Evolutionary conservation across 176 grass and related monocot species (phyloP).

Genomic region (Zea luxurians): DNA sequence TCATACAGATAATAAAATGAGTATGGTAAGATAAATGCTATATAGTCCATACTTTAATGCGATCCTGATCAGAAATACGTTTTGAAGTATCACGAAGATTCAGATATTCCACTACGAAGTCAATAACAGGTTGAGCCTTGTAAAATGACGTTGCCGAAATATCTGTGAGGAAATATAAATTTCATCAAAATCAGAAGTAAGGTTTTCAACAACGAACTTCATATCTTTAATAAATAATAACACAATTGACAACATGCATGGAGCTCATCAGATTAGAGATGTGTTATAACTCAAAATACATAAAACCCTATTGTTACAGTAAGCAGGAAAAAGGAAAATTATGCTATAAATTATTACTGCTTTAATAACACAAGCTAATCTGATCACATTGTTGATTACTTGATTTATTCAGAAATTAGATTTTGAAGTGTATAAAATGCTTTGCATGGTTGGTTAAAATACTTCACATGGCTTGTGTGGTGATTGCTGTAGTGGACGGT

Average conservation of each 20-base stretch:
- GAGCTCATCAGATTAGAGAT: neutral
- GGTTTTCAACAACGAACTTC: neutral
- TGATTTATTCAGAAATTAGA: neutral
- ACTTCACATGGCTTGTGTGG: no score
- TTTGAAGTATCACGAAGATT: constrained; percentile 39
- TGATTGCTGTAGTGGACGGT: no score
- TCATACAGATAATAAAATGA: neutral
- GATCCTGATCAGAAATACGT: constrained; percentile 49
- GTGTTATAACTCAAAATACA: neutral
- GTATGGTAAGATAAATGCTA: neutral
- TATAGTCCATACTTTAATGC: constrained; percentile 39
- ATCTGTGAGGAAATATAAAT: constrained; percentile 47
- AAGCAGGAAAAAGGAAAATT: neutral
- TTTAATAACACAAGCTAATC: neutral
- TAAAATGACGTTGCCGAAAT: constrained; percentile 77
- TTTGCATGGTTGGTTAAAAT: neutral
- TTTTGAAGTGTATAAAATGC: neutral
- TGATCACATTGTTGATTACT: neutral
- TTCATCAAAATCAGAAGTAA: neutral
- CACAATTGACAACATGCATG: neutral
- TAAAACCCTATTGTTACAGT: neutral
- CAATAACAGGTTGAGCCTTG: constrained; percentile 47
- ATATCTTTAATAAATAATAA: neutral
- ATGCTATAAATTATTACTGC: neutral
- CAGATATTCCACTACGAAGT: constrained; percentile 50